A percentile compares a stretch with the other conserved stretches of the same genome.
Evolutionary conservation across 2,329 filamentous ascomycete genomes (phyloP).

Genomic region (Ophiostoma triangulosporum): DNA sequence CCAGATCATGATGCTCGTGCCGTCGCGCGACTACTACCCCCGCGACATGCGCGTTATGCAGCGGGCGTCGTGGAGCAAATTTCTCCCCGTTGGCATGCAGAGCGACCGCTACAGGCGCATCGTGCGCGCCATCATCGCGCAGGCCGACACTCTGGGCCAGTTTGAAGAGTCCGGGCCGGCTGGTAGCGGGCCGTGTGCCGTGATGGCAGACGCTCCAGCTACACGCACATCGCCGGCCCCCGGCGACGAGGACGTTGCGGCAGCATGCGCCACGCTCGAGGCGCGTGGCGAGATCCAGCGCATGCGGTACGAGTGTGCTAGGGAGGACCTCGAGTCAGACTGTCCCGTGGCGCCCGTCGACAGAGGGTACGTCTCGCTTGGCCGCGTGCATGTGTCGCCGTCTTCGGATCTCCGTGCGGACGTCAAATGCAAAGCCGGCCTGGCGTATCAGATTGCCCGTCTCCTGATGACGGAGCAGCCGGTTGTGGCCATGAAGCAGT

Average conservation of each 20-base stretch:
- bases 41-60: conserved; percentile 21
- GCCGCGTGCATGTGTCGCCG: neutral
- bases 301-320: conserved; percentile 7
- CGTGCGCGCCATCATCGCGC: conserved; percentile 18
- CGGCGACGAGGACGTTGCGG: too few species aligned
- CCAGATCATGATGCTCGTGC: conserved; percentile 19
- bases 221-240: too few species aligned
- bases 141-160: conserved; percentile 19
- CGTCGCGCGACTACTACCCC: conserved; percentile 26
- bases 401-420: neutral
- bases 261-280: neutral
- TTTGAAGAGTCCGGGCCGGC: conserved; percentile 11
- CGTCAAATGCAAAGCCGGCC: neutral
- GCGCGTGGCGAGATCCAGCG: conserved; percentile 8
- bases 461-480: neutral
- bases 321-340: neutral
- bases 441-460: neutral
- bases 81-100: conserved; percentile 23
- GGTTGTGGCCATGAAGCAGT: neutral
- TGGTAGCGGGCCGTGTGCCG: neutral
- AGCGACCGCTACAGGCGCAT: conserved; percentile 24
- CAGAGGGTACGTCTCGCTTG: conserved; percentile 1
- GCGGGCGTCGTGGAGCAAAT: conserved; percentile 21
- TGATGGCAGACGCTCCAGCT: too few species aligned
- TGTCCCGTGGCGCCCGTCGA: neutral